Percentiles rank a stretch among this genome's conserved stretches.
These are phyloP conservation scores for Podospora conica DNA, from an alignment of 495 filamentous ascomycete species.

Conservation along the genomic window DNA sequence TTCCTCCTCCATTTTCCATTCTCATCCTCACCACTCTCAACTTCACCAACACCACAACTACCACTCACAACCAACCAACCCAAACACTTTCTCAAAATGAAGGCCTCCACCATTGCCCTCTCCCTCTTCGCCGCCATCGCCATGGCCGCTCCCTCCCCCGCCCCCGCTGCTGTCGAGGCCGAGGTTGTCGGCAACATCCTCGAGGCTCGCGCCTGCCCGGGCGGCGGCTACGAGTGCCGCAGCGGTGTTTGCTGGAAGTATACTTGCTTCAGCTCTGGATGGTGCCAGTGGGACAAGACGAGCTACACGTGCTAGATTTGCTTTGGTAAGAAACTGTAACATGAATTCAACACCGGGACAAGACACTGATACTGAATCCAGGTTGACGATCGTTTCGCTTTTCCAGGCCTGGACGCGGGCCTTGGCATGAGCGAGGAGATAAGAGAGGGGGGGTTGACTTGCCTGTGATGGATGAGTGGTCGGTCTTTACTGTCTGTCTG, in stretches of 20 bases:
- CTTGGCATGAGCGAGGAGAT: too few species aligned
- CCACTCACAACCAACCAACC: neutral
- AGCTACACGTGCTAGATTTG: neutral
- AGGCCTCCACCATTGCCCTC: neutral
- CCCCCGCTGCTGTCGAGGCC: neutral
- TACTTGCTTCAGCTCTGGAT: neutral
- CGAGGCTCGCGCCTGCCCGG: neutral
- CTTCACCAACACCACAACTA: neutral
- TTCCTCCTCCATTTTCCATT: too few species aligned
- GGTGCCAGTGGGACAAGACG: neutral
- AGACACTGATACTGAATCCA: too few species aligned
- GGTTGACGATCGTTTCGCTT: too few species aligned
- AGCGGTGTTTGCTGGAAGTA: neutral
- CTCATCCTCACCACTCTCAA: neutral
- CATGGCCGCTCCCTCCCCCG: neutral
- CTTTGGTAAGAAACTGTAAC: neutral
- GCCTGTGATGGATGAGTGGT: too few species aligned
- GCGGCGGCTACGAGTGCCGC: neutral
- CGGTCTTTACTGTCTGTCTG: neutral
- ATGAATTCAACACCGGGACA: too few species aligned
- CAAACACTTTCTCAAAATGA: neutral
- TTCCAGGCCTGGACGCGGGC: too few species aligned
- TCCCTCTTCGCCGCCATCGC: neutral
- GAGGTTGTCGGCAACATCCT: neutral
- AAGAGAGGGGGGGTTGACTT: too few species aligned